These are phyloP conservation scores for Coemansia sp. DNA, from an alignment of 192 early-diverging fungal genomes.

Conservation along the genomic window DNA sequence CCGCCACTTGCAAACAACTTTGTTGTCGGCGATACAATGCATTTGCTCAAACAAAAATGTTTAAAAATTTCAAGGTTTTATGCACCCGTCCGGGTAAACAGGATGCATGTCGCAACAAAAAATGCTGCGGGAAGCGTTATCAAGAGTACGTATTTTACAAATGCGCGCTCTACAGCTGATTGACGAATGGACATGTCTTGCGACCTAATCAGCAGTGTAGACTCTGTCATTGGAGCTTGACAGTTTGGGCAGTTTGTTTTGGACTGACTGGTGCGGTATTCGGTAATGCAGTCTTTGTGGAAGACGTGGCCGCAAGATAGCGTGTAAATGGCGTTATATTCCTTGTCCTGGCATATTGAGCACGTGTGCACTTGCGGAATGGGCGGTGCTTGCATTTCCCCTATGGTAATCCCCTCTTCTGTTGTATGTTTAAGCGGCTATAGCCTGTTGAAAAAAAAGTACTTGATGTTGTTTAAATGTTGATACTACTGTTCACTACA, in stretches of 20 bases:
- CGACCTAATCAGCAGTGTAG: constrained; percentile 6
- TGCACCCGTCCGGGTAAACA: neutral
- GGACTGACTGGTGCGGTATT: constrained; percentile 2
- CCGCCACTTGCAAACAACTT: too few relatives aligned
- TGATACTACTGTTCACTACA: too few relatives aligned
- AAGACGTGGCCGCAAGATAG: constrained; percentile 15
- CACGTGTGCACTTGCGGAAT: constrained; percentile 2
- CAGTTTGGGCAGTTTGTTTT: constrained; percentile 16
- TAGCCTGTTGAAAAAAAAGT: too few relatives aligned
- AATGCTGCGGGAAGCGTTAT: neutral
- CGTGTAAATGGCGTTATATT: neutral
- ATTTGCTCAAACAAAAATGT: neutral
- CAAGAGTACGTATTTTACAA: constrained; percentile 1
- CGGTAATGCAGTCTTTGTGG: constrained; percentile 18
- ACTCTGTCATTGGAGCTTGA: constrained; percentile 9
- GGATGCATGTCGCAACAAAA: constrained; percentile 9
- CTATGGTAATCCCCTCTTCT: too few relatives aligned
- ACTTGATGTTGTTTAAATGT: too few relatives aligned
- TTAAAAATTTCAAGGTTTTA: neutral
- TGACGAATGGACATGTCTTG: constrained; percentile 1
- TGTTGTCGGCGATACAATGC: too few relatives aligned
- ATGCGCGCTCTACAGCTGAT: neutral
- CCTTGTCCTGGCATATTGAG: constrained; percentile 12
- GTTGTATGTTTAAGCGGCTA: too few relatives aligned
- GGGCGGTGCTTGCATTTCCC: neutral